Percentiles rank a stretch among this genome's conserved stretches.
These are phyloP conservation scores for Lentinula detonsa DNA, from an alignment of 768 basidiomycete genomes.

Conservation along the genomic window DNA sequence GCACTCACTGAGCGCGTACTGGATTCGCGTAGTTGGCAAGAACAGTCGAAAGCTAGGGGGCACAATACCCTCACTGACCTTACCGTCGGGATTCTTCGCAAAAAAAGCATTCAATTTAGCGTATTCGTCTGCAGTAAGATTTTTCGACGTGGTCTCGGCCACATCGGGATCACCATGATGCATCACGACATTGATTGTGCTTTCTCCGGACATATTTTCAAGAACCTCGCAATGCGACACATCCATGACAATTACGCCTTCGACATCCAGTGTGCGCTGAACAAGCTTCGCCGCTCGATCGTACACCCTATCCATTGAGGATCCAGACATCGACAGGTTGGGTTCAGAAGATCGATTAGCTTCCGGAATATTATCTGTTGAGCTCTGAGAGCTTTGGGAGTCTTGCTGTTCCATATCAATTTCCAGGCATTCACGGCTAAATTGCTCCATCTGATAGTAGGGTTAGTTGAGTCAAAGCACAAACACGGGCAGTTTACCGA, in stretches of 20 bases:
- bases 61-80: slow-evolving; percentile 81
- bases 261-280: slow-evolving; percentile 84
- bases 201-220: slow-evolving; percentile 60
- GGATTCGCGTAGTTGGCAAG: slow-evolving; percentile 67
- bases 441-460: slow-evolving; percentile 76
- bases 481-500: slow-evolving; percentile 45
- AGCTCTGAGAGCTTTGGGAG: slow-evolving; percentile 11
- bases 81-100: slow-evolving; percentile 74
- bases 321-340: slow-evolving; percentile 22
- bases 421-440: slow-evolving; percentile 91
- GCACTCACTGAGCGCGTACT: slow-evolving; percentile 78
- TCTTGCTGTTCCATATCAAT: slow-evolving; percentile 60
- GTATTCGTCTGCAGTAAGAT: slow-evolving; percentile 67
- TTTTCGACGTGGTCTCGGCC: slow-evolving; percentile 42
- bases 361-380: not conserved
- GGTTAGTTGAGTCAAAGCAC: not conserved
- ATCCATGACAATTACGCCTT: slow-evolving; percentile 90
- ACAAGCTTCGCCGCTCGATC: slow-evolving; percentile 87
- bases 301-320: slow-evolving; percentile 84
- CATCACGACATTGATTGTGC: slow-evolving; percentile 60
- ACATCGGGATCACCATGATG: slow-evolving; percentile 60
- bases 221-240: slow-evolving; percentile 86
- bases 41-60: slow-evolving; percentile 80
- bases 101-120: slow-evolving; percentile 73
- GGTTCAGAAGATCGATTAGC: not conserved